phyloP scores from a whole-genome alignment of 2,329 filamentous ascomycete species.

The Ophiostoma ips region DNA sequence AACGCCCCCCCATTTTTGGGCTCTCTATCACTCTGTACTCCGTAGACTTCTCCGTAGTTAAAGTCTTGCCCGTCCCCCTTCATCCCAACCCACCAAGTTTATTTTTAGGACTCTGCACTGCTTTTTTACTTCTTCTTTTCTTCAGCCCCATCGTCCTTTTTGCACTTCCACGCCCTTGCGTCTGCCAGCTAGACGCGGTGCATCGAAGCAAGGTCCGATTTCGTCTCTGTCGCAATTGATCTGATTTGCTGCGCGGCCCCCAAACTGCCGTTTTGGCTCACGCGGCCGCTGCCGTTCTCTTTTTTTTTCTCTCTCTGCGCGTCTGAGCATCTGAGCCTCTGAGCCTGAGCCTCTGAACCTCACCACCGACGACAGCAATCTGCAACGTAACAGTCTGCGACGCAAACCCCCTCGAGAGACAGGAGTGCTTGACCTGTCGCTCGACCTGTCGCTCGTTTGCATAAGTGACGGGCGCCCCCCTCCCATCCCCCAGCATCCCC shows the following conservation, averaged over 20 bases:
- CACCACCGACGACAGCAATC: no score
- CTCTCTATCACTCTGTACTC: no score
- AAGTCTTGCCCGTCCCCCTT: conserved; percentile 7
- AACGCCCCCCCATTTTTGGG: neutral
- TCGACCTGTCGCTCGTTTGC: neutral
- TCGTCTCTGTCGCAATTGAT: neutral
- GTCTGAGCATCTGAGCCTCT: no score
- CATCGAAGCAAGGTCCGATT: neutral
- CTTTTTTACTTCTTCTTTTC: neutral
- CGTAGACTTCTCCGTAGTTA: neutral
- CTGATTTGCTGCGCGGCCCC: no score
- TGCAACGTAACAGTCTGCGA: no score
- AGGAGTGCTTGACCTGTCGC: no score
- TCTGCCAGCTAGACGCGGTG: conserved; percentile 5
- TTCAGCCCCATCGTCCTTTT: conserved; percentile 11
- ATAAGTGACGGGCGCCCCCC: neutral
- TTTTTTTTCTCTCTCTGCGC: no score
- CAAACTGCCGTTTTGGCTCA: neutral
- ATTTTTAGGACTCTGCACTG: conserved; percentile 13
- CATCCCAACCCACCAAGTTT: conserved; percentile 8
- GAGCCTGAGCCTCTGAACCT: no score
- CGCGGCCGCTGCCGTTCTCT: no score
- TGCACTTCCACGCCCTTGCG: conserved; percentile 7
- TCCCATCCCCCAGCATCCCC: neutral
- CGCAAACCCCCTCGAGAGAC: no score